Conservation (phyloP, 495 filamentous ascomycete species). For the Neurospora sp. region DNA sequence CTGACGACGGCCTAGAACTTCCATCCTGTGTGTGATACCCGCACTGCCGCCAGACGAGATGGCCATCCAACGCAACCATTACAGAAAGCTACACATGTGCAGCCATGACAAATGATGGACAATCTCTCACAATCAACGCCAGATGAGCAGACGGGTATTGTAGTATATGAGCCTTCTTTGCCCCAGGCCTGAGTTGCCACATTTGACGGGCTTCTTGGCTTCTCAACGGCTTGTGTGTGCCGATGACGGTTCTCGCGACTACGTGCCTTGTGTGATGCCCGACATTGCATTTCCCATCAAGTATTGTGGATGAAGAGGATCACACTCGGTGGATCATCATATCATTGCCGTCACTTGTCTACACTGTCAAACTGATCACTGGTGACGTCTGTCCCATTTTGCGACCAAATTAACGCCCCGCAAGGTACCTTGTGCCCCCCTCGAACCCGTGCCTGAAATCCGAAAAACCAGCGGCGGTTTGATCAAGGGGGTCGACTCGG, state of each 20-base stretch:
- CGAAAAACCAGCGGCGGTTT: background rate
- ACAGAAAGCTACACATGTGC: background rate
- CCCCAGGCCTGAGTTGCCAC: background rate
- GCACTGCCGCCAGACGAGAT: background rate
- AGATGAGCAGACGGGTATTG: background rate
- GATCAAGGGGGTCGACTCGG: background rate
- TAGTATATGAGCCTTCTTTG: background rate
- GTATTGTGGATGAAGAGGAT: background rate
- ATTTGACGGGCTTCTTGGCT: background rate
- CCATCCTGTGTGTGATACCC: background rate
- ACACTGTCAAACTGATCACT: background rate
- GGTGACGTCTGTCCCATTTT: background rate
- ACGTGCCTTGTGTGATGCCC: background rate
- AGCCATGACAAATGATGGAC: background rate
- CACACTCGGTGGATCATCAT: background rate
- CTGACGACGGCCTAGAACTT: background rate
- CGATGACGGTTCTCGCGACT: background rate
- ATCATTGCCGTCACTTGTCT: background rate
- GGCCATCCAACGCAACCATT: background rate
- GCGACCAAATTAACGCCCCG: background rate
- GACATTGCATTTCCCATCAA: background rate
- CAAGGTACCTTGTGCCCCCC: background rate
- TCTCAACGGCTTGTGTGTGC: background rate
- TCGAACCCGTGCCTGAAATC: background rate
- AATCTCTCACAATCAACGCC: background rate